phyloP scores from a whole-genome alignment of 2,329 filamentous ascomycete species.

The Thelonectria blattea region DNA sequence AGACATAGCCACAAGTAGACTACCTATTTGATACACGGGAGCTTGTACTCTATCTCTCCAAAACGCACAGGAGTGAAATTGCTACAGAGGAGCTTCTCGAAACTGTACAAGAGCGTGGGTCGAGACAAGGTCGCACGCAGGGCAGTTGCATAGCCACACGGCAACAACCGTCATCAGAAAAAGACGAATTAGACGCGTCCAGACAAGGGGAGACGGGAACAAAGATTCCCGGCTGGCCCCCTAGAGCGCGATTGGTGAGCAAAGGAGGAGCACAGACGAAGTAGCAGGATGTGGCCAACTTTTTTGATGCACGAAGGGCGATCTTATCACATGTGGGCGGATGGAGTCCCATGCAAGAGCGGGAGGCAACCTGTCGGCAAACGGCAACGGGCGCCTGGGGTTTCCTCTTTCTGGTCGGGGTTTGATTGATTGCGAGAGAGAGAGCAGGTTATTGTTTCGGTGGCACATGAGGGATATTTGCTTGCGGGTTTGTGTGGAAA shows the following conservation, averaged over 20 bases:
- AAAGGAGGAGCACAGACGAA: slow-evolving; percentile 1
- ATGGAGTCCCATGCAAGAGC: background rate
- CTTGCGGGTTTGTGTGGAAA: background rate
- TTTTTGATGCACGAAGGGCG: background rate
- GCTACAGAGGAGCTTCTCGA: background rate
- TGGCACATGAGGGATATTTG: background rate
- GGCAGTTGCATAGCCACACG: slow-evolving; percentile 10
- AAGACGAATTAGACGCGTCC: background rate
- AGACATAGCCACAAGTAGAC: background rate
- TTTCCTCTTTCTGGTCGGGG: background rate
- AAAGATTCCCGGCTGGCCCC: background rate
- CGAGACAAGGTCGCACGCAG: background rate
- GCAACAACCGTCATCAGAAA: too few species aligned
- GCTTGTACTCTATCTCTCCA: background rate
- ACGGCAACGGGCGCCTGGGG: background rate
- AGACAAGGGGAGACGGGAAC: slow-evolving; percentile 4
- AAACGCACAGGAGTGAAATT: background rate
- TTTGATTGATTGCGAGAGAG: background rate
- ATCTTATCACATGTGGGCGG: background rate
- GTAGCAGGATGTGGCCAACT: background rate
- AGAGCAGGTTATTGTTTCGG: background rate
- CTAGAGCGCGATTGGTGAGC: slow-evolving; percentile 6
- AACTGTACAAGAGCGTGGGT: background rate
- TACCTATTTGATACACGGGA: slow-evolving; percentile 1
- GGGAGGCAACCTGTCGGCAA: background rate